A percentile compares a stretch with the other conserved stretches of the same genome.
These are phyloP conservation scores for Fusarium solani-melongenae DNA, from an alignment of 2,329 filamentous ascomycete genomes.

Conservation along the genomic window DNA sequence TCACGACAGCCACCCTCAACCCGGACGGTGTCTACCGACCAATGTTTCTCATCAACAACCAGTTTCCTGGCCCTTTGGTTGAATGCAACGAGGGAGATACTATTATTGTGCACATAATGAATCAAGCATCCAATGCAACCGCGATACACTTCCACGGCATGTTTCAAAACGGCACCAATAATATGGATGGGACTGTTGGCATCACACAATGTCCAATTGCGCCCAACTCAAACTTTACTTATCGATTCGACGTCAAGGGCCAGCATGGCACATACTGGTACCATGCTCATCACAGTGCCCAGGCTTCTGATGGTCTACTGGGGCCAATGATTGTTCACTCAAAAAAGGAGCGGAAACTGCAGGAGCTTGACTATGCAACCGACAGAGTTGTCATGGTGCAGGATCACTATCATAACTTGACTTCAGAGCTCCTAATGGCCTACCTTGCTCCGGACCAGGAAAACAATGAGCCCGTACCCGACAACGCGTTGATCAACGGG, in stretches of 20 bases:
- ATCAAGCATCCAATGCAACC: slow-evolving; percentile 73
- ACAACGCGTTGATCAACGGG: slow-evolving; percentile 73
- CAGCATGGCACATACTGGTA: slow-evolving; percentile 67
- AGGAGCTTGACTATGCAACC: slow-evolving; percentile 45
- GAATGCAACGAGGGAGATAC: slow-evolving; percentile 80
- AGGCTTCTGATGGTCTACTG: slow-evolving; percentile 76
- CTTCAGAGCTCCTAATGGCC: slow-evolving; percentile 60
- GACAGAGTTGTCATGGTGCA: slow-evolving; percentile 76
- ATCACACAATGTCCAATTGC: slow-evolving; percentile 76
- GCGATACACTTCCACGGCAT: slow-evolving; percentile 83
- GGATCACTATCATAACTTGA: slow-evolving; percentile 76
- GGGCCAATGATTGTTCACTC: slow-evolving; percentile 75
- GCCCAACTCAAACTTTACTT: slow-evolving; percentile 71
- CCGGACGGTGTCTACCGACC: slow-evolving; percentile 68
- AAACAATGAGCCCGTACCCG: slow-evolving; percentile 73
- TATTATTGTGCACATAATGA: slow-evolving; percentile 75
- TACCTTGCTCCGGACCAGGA: slow-evolving; percentile 66
- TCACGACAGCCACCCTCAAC: slow-evolving; percentile 67
- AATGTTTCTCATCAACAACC: slow-evolving; percentile 78
- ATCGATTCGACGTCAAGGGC: slow-evolving; percentile 71
- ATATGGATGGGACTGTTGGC: slow-evolving; percentile 78
- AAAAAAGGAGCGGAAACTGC: slow-evolving; percentile 51
- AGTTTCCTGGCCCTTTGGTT: slow-evolving; percentile 79
- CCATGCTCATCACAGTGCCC: slow-evolving; percentile 73
- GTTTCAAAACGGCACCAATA: slow-evolving; percentile 79